Evolutionary conservation across 208 protist species (phyloP).

Genomic region (Phytomonas serpens): DNA sequence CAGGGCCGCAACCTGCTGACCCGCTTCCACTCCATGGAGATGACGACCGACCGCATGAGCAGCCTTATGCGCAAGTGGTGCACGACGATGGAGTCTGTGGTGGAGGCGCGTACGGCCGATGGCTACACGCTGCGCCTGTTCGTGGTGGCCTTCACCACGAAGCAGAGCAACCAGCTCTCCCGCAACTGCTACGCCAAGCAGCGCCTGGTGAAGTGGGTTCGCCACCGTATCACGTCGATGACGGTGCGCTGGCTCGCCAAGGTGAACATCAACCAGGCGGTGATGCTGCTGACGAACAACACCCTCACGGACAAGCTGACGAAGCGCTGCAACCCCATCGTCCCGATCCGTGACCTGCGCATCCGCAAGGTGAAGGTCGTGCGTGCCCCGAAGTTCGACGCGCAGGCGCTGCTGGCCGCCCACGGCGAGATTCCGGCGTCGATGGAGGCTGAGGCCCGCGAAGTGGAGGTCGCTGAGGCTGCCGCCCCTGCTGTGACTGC

Average conservation of each 20-base stretch:
- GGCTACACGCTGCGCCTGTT: slow-evolving; percentile 97
- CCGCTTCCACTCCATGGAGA: slow-evolving; percentile 98
- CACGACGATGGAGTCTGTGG: slow-evolving; percentile 94
- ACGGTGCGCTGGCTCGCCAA: slow-evolving; percentile 85
- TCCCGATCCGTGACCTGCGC: slow-evolving; percentile 96
- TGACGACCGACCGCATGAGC: slow-evolving; percentile 97
- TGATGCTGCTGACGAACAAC: slow-evolving; percentile 93
- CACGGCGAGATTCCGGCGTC: slow-evolving; percentile 86
- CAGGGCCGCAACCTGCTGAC: slow-evolving; percentile 95
- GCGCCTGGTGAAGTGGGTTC: slow-evolving; percentile 91
- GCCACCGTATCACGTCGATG: slow-evolving; percentile 95
- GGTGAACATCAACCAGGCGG: slow-evolving; percentile 90
- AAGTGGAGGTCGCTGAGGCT: slow-evolving; percentile 55
- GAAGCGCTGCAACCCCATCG: slow-evolving; percentile 92
- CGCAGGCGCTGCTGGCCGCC: slow-evolving; percentile 85
- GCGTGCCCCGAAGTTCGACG: slow-evolving; percentile 96
- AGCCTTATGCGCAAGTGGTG: slow-evolving; percentile 98
- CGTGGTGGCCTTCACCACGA: slow-evolving; percentile 97
- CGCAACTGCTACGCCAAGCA: slow-evolving; percentile 98
- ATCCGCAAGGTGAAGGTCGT: slow-evolving; percentile 98
- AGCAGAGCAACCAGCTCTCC: slow-evolving; percentile 85
- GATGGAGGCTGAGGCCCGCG: slow-evolving; percentile 60
- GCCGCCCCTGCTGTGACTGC: slow-evolving; percentile 10
- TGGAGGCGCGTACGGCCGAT: slow-evolving; percentile 96
- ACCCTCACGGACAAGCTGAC: slow-evolving; percentile 94